Conservation (phyloP, 176 grass and related monocot species). For the Cenchrus purpureus region DNA sequence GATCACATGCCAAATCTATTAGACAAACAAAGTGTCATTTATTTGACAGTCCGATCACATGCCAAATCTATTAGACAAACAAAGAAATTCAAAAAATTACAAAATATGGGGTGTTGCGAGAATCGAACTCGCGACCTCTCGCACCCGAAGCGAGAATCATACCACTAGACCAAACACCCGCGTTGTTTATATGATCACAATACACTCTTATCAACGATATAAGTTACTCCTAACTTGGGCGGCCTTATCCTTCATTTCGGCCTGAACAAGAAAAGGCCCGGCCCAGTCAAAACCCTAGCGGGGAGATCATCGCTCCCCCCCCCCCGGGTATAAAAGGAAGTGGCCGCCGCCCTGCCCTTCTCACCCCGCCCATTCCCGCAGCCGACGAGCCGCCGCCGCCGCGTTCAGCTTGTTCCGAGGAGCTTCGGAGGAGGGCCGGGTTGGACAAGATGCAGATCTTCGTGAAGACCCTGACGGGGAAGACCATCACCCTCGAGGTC, state of each 20-base stretch:
- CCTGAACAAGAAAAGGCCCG: not conserved
- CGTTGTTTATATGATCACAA: too few species aligned
- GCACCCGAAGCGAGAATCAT: constrained; percentile 99
- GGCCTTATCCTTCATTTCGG: not conserved
- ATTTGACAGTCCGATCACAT: too few species aligned
- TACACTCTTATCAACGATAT: too few species aligned
- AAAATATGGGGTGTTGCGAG: constrained; percentile 75
- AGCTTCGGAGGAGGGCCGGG: not conserved
- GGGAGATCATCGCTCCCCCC: not conserved
- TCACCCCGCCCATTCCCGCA: not conserved
- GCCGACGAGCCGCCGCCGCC: constrained; percentile 13
- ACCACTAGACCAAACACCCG: constrained; percentile 96
- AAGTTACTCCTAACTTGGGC: not conserved
- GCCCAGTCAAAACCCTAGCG: constrained; percentile 29
- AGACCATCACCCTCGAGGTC: constrained; percentile 97
- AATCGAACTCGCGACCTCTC: constrained; percentile 95
- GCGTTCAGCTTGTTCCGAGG: not conserved
- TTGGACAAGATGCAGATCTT: constrained; percentile 94
- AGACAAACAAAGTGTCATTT: too few species aligned
- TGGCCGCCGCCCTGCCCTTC: not conserved
- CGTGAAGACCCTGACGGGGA: constrained; percentile 96
- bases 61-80: too few species aligned
- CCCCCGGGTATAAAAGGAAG: not conserved
- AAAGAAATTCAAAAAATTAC: too few species aligned
- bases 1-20: too few species aligned